phyloP scores from a whole-genome alignment of 345 rosid species.

The Euphorbia lathyris region DNA sequence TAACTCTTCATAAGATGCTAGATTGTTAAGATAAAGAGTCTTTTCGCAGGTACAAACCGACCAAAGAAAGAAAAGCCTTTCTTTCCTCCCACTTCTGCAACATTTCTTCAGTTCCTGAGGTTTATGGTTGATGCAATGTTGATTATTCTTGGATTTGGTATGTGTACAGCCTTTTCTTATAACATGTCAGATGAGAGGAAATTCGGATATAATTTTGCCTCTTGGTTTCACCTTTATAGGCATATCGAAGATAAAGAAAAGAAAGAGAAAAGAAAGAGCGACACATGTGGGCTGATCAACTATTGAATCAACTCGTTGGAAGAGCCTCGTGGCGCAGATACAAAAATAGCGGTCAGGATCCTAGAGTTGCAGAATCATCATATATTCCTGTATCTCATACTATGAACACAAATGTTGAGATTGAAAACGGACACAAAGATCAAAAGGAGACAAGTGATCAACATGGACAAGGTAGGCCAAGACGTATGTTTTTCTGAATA shows the following conservation, averaged over 20 bases:
- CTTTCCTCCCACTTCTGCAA: background rate
- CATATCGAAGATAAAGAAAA: background rate
- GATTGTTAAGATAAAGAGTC: too few relatives aligned
- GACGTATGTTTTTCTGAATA: background rate
- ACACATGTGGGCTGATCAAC: background rate
- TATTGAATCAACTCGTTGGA: constrained; percentile 1
- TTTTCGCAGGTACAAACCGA: background rate
- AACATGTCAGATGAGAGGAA: background rate
- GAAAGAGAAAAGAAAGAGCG: constrained; percentile 7
- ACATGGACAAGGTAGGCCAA: background rate
- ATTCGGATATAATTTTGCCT: too few relatives aligned
- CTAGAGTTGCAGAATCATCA: background rate
- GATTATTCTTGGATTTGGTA: constrained; percentile 9
- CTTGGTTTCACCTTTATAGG: background rate
- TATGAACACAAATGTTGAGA: too few relatives aligned
- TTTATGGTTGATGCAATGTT: background rate
- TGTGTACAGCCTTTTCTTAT: background rate
- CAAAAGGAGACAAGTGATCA: background rate
- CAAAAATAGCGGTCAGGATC: background rate
- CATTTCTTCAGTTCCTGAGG: background rate
- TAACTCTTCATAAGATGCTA: too few relatives aligned
- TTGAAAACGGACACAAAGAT: background rate
- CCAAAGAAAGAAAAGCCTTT: background rate
- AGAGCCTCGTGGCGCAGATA: background rate
- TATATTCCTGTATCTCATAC: background rate